Evolutionary conservation across 169 alveolate species (phyloP).

Genomic region (Plasmodium gaboni): DNA sequence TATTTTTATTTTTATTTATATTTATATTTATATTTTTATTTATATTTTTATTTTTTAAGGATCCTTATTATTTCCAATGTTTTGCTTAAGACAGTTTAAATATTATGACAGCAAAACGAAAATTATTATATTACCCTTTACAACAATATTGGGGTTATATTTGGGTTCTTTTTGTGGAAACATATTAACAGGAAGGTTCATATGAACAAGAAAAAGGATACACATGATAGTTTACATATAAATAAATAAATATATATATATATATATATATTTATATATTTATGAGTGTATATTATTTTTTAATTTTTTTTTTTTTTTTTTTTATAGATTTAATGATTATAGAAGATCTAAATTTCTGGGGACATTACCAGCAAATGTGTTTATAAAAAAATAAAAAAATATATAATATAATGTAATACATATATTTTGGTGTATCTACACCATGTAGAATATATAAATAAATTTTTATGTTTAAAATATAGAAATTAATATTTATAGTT

Average conservation of each 20-base stretch:
- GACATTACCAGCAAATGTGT: constrained; percentile 70
- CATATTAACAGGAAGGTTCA: constrained; percentile 49
- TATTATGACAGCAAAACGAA: constrained; percentile 58
- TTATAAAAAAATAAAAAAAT: constrained; percentile 19
- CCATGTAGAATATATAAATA: too few species aligned
- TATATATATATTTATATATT: too few species aligned
- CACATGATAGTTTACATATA: too few species aligned
- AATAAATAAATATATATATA: too few species aligned
- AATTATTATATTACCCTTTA: constrained; percentile 43
- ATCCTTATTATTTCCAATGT: constrained; percentile 34
- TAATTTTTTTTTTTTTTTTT: background rate
- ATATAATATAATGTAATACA: too few species aligned
- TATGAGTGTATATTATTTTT: too few species aligned
- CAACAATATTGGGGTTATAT: constrained; percentile 50
- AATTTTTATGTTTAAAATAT: too few species aligned
- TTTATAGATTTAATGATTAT: constrained; percentile 41
- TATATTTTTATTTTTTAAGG: constrained; percentile 18
- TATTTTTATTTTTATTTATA: too few species aligned
- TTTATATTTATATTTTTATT: too few species aligned
- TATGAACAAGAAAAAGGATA: too few species aligned
- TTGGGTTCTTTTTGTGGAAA: constrained; percentile 53
- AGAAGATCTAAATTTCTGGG: constrained; percentile 58
- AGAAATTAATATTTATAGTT: too few species aligned
- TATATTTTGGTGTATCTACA: too few species aligned
- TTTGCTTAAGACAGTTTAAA: constrained; percentile 19